Evolutionary conservation across 2,329 filamentous ascomycete genomes (phyloP).

Genomic region (Diaporthe sp.): DNA sequence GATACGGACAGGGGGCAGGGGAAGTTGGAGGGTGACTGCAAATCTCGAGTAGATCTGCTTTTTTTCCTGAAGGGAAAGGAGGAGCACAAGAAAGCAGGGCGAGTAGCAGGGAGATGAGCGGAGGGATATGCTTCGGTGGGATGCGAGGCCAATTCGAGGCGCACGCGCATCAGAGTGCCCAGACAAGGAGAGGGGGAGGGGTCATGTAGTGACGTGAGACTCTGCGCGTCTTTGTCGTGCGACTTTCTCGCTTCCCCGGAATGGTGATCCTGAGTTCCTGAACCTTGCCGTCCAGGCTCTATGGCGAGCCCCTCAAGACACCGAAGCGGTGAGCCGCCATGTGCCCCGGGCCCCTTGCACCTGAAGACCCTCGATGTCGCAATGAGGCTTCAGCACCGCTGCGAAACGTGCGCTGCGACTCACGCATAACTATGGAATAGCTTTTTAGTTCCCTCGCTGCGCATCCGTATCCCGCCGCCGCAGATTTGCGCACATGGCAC

Average conservation of each 20-base stretch:
- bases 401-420: constrained; percentile 29
- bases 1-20: neutral
- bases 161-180: constrained; percentile 5
- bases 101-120: constrained; percentile 22
- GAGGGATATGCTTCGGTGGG: constrained; percentile 5
- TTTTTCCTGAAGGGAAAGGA: neutral
- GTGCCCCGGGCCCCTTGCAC: neutral
- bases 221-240: constrained; percentile 29
- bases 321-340: constrained; percentile 28
- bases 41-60: constrained; percentile 19
- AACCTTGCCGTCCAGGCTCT: constrained; percentile 21
- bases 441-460: constrained; percentile 7
- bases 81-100: constrained; percentile 9
- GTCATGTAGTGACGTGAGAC: constrained; percentile 31
- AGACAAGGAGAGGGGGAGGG: constrained; percentile 17
- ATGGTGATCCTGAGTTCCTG: constrained; percentile 32
- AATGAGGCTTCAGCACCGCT: constrained; percentile 30
- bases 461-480: constrained; percentile 31
- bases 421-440: constrained; percentile 23
- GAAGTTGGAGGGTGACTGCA: constrained; percentile 6
- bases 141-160: neutral
- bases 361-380: constrained; percentile 33
- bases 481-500: constrained; percentile 42
- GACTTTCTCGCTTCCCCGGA: constrained; percentile 25
- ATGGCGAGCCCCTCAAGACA: constrained; percentile 1